Evolutionary conservation across 192 early-diverging fungal genomes (phyloP), one percentile per base, ranked within the genome.

Genomic region (Coemansia sp.): DNA sequence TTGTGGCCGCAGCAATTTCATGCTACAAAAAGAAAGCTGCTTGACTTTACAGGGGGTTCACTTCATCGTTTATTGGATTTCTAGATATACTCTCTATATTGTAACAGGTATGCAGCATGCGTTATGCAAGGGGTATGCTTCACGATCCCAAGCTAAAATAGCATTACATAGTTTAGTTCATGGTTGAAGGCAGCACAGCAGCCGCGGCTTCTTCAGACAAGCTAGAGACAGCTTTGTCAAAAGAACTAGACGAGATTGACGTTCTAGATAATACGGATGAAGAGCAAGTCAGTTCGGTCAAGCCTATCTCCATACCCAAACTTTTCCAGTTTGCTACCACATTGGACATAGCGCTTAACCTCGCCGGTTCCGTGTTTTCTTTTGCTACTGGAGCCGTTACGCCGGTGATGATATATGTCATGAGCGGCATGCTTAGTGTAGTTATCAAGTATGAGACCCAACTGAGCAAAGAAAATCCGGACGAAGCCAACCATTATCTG

Each of bases 241-340:
- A 44, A 16, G 21, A 44, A 19, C 43, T 44, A 10, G 43, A 21
- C 15, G 43, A 44, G 9, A 10, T 44, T 20, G 43, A 44, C 43
- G 43, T 16, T 15, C 43, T 44, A 5, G 43, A 44, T 15, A 21
- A 6, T 16, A 16, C 10, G 9, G 14, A 15, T 19, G 43, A 44
- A 44, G 21, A 44, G 8, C 14, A 15, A 5, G 8, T 1, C 19
- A 19, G 21, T 10, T 19, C 43, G n/a, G n/a, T n/a, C 14, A 44
- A 44, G 43, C 43, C 43, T 6, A 16, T 44, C 16, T 44, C 43
- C 6, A 44, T 44, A 10, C 3, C 16, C 4, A 5, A 19, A 12
- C 43, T 44, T 9, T 44, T 44, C 43, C 43, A 44, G 43, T 44
- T 44, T 44, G 43, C 43, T 9, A 44, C 43, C 5, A 44, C 16